These are phyloP conservation scores for Kwoniella botswanensis DNA, from an alignment of 768 basidiomycete genomes.

Conservation along the genomic window DNA sequence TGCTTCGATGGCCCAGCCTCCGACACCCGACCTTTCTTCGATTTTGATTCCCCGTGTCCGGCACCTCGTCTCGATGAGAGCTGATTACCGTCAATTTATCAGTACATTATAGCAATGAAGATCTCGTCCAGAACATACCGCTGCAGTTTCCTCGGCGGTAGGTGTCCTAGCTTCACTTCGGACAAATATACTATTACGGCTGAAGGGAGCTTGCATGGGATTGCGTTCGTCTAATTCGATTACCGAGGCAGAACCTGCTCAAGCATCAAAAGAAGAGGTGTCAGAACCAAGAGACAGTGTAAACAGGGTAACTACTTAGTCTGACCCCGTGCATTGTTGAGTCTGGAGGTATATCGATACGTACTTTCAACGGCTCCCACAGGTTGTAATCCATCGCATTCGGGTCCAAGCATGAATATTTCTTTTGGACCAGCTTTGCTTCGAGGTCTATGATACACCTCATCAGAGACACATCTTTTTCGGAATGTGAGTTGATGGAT, in stretches of 20 bases:
- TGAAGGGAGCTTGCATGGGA: slow-evolving; percentile 29
- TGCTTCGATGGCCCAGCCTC: background rate
- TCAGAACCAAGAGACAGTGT: too few relatives aligned
- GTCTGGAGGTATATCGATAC: background rate
- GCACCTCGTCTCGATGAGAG: background rate
- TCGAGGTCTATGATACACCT: slow-evolving; percentile 18
- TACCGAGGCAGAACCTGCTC: slow-evolving; percentile 27
- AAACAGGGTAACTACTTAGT: too few relatives aligned
- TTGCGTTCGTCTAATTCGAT: slow-evolving; percentile 31
- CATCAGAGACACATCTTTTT: slow-evolving; percentile 2
- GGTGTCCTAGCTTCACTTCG: slow-evolving; percentile 20
- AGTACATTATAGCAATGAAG: background rate
- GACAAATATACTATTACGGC: slow-evolving; percentile 15
- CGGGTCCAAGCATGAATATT: slow-evolving; percentile 24
- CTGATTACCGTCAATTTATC: background rate
- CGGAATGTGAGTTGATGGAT: background rate
- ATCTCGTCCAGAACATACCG: background rate
- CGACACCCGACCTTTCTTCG: slow-evolving; percentile 4
- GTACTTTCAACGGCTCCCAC: slow-evolving; percentile 29
- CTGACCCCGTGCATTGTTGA: too few relatives aligned
- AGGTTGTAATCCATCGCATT: slow-evolving; percentile 24
- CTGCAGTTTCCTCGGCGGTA: background rate
- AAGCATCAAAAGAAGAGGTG: background rate
- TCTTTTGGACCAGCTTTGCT: slow-evolving; percentile 18
- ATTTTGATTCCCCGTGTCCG: background rate